A percentile compares a stretch with the other conserved stretches of the same genome.
These are phyloP conservation scores for Basidioascus undulatus DNA, from an alignment of 768 basidiomycete species.

Conservation along the genomic window DNA sequence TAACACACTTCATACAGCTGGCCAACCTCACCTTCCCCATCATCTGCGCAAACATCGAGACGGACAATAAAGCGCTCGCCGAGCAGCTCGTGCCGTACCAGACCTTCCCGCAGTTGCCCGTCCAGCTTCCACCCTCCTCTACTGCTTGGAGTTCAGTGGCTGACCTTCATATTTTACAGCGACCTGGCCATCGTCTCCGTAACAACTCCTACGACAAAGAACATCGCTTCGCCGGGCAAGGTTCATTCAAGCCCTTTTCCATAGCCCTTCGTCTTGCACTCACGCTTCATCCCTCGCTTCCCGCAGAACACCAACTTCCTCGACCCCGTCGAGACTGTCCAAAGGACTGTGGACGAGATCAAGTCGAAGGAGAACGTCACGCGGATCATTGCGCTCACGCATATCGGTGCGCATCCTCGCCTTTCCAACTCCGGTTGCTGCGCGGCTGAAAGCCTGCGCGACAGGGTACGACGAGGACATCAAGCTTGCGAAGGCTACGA, in stretches of 20 bases:
- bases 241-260: constrained; percentile 1
- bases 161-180: no score
- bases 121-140: no score
- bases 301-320: constrained; percentile 19
- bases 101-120: constrained; percentile 21
- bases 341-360: constrained; percentile 21
- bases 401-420: constrained; percentile 20
- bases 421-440: not conserved
- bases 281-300: not conserved
- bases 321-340: constrained; percentile 20
- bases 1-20: constrained; percentile 8
- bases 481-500: constrained; percentile 21
- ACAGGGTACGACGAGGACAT: constrained; percentile 23
- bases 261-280: not conserved
- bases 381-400: constrained; percentile 25
- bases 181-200: constrained; percentile 24
- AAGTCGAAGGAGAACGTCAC: constrained; percentile 19
- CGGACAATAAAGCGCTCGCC: constrained; percentile 14
- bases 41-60: constrained; percentile 26
- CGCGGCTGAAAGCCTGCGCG: not conserved
- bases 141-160: no score
- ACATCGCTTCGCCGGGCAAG: constrained; percentile 19
- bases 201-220: constrained; percentile 23
- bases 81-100: constrained; percentile 23
- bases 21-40: constrained; percentile 24